A percentile compares a stretch with the other conserved stretches of the same genome.
These are phyloP conservation scores for Coprinopsis marcescibilis DNA, from an alignment of 768 basidiomycete genomes.

Conservation along the genomic window DNA sequence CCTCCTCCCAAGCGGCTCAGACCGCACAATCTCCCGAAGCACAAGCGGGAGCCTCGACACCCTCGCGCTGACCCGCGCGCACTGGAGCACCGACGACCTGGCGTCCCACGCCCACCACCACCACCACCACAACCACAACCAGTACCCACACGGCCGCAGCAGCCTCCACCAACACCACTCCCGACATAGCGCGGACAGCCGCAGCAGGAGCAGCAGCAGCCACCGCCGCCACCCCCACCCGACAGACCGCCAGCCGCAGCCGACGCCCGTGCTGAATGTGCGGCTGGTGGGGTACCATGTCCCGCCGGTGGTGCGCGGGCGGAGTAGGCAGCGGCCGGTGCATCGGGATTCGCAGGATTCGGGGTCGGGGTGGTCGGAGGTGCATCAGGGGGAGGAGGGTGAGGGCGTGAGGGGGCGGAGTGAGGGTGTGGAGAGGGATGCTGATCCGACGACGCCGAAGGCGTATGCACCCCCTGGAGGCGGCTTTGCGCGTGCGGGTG, in stretches of 20 bases:
- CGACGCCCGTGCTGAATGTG: slow-evolving; percentile 1
- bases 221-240: background rate
- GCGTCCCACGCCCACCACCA: background rate
- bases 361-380: too few species aligned
- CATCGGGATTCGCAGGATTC: too few species aligned
- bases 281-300: slow-evolving; percentile 3
- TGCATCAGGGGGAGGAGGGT: too few species aligned
- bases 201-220: background rate
- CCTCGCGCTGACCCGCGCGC: background rate
- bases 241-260: slow-evolving; percentile 1
- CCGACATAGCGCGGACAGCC: background rate
- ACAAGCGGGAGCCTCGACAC: background rate
- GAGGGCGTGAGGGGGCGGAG: too few species aligned
- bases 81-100: too few species aligned
- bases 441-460: too few species aligned
- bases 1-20: slow-evolving; percentile 7
- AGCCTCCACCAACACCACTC: background rate
- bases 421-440: too few species aligned
- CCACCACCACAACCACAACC: background rate
- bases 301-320: slow-evolving; percentile 1
- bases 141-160: background rate
- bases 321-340: slow-evolving; percentile 1
- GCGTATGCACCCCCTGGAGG: too few species aligned
- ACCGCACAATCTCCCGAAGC: slow-evolving; percentile 6
- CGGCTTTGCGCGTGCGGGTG: too few species aligned